Base-by-base conservation (phyloP, 768 basidiomycete genomes). In the Kwoniella botswanensis region DNA sequence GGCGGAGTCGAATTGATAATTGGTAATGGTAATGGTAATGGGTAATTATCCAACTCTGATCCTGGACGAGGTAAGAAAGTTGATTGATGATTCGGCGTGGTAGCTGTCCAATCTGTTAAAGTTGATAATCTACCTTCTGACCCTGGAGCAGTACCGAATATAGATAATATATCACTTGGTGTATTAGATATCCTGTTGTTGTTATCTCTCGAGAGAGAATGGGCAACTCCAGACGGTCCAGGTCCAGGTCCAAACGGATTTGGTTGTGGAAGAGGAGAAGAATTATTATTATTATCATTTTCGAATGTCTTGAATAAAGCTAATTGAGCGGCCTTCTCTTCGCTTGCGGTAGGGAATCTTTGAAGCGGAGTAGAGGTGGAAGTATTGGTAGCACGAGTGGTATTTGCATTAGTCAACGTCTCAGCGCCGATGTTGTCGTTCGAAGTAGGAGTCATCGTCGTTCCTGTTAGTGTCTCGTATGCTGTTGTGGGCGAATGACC, bases 241-340 rank as follows among this genome's bases (percentile, higher is more conserved):
- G 9, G 24, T 63, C 46, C 12, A 5, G 21, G 55, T 56, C 55
- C 26, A 22, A 29, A 56, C 15, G 55, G 0, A 29, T 21, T 22
- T 56, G 15, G 55, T 29, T 56, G 55, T 22, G 21, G 12, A 35
- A 1, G 35, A 35, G 35, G 1, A 35, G 35, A 35, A 35, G 35
- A 35, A 35, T 5, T 7, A 56, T 11, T 0, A 50, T 50, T 50
- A 50, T 1, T 50, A 13, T 50, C 46, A 50, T 17, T 50, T 22
- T 61, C 59, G 22, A 61, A 61, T 61, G 17, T 44, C 11, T 44
- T 61, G 50, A 68, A 68, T 26, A 68, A 10, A 50, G 50, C 58
- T n/a, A 68, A 59, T 41, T 68, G 67, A 29, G 58, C 67, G 15
- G 67, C 67, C 50, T 68, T 68, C 50, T 68, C 67, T 68, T 68